Evolutionary conservation across 2,329 filamentous ascomycete species (phyloP), one percentile per base, ranked within the genome.

Genomic region (Emmonsiellopsis sp.): DNA sequence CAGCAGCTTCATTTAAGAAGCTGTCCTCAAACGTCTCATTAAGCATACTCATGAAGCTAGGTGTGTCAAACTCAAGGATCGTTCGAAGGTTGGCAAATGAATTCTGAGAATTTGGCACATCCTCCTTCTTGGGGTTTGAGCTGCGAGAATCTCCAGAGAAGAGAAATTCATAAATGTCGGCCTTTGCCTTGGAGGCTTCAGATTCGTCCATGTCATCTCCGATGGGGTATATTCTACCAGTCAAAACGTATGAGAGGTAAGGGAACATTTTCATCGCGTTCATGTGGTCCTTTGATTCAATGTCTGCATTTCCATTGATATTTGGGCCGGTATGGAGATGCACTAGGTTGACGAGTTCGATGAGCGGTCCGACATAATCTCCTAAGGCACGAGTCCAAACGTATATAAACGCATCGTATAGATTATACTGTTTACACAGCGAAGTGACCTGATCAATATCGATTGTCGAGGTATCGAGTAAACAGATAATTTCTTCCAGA

Each of bases 1-100:
- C 84, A 2, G 82, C 78, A 6, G 83, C 80, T 57, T 91, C 87
- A 62, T 98, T 98, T 53, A 98, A 74, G 61, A 95, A 98, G 0
- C 85, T 78, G 63, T 98, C 92, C 67, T 98, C 93, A 61, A 98
- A 98, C 1, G 92, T 93, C 69, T 98, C 94, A 61, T 98, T 98
- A 42, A 98, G 74, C 62, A 92, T 88, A 67, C 91, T 97, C 72
- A 98, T 80, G 61, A 97, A 95, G 67, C 88, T 96, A 1, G 90
- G 83, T 0, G 91, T 84, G 67, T 97, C 90, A 60, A 94, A 95
- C 57, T 87, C 84, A 45, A 98, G 78, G 47, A 98, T 84, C 60
- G 89, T 80, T 42, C 86, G 82, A 13, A 98, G 77, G 63, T 94
- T 92, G 0, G 89, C 87, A 64, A 95, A 97, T 0, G 88, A 84